phyloP scores from a whole-genome alignment of 2,329 filamentous ascomycete species.

The Calonectria leucothoes region DNA sequence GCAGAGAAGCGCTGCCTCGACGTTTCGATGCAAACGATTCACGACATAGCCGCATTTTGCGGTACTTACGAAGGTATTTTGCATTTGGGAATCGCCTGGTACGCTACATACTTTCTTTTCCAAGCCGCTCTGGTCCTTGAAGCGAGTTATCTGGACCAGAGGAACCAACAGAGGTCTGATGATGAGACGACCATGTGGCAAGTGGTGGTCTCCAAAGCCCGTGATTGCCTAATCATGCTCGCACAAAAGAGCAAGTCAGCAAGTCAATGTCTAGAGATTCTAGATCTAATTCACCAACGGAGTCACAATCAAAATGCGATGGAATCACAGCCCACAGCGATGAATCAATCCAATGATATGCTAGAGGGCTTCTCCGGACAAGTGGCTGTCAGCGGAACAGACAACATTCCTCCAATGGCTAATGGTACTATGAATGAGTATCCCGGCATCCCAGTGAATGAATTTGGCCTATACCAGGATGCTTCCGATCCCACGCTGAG shows the following conservation, averaged over 20 bases:
- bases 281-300: slow-evolving; percentile 13
- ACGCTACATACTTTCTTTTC: slow-evolving; percentile 57
- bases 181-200: slow-evolving; percentile 16
- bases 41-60: slow-evolving; percentile 51
- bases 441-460: background rate
- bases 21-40: slow-evolving; percentile 51
- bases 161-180: slow-evolving; percentile 12
- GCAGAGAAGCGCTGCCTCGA: slow-evolving; percentile 50
- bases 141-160: slow-evolving; percentile 22
- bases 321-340: background rate
- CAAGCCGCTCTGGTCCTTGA: slow-evolving; percentile 55
- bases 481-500: slow-evolving; percentile 13
- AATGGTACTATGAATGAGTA: background rate
- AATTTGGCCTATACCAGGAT: slow-evolving; percentile 12
- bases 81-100: slow-evolving; percentile 53
- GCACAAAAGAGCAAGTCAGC: slow-evolving; percentile 17
- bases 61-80: slow-evolving; percentile 35
- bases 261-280: slow-evolving; percentile 14
- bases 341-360: background rate
- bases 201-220: slow-evolving; percentile 11
- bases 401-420: background rate
- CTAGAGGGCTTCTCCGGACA: background rate
- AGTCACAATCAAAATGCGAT: background rate
- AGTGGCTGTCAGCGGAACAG: background rate
- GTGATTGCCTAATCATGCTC: slow-evolving; percentile 13